These are phyloP conservation scores for Fusarium sp. DNA, from an alignment of 2,329 filamentous ascomycete genomes.

Conservation along the genomic window DNA sequence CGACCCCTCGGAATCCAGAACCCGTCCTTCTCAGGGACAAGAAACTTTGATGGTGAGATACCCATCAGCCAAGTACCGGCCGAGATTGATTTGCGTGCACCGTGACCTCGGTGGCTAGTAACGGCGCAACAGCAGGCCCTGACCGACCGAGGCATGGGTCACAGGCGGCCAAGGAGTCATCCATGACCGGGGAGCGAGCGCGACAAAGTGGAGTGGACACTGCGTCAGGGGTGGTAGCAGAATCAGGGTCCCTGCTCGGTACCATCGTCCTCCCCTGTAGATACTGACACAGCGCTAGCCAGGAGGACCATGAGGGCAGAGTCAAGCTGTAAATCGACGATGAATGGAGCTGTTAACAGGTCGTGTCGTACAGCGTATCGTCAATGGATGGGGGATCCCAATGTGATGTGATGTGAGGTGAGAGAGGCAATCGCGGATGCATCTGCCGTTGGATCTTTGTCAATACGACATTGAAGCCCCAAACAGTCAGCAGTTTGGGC, in stretches of 20 bases:
- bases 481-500: slow-evolving; percentile 24
- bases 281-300: slow-evolving; percentile 45
- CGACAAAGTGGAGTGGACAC: slow-evolving; percentile 20
- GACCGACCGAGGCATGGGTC: slow-evolving; percentile 37
- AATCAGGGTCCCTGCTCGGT: slow-evolving; percentile 43
- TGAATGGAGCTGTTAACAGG: slow-evolving; percentile 9
- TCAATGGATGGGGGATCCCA: slow-evolving; percentile 9
- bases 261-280: slow-evolving; percentile 40
- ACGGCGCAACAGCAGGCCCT: slow-evolving; percentile 25
- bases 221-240: slow-evolving; percentile 35
- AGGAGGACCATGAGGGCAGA: slow-evolving; percentile 28
- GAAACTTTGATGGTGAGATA: slow-evolving; percentile 33
- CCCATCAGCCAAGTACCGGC: slow-evolving; percentile 29
- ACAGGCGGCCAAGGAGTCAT: slow-evolving; percentile 34
- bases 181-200: slow-evolving; percentile 19
- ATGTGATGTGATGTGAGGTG: slow-evolving; percentile 34
- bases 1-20: slow-evolving; percentile 40
- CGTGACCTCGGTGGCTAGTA: slow-evolving; percentile 37
- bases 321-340: slow-evolving; percentile 23
- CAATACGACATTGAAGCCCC: slow-evolving; percentile 4
- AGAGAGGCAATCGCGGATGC: slow-evolving; percentile 20
- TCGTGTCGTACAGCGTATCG: slow-evolving; percentile 17
- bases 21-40: slow-evolving; percentile 26
- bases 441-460: slow-evolving; percentile 10
- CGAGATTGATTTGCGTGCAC: slow-evolving; percentile 16